Percentiles rank a stretch among this genome's conserved stretches.
Conservation (phyloP, 805 yeast genomes). For the Candida sithepensis region DNA sequence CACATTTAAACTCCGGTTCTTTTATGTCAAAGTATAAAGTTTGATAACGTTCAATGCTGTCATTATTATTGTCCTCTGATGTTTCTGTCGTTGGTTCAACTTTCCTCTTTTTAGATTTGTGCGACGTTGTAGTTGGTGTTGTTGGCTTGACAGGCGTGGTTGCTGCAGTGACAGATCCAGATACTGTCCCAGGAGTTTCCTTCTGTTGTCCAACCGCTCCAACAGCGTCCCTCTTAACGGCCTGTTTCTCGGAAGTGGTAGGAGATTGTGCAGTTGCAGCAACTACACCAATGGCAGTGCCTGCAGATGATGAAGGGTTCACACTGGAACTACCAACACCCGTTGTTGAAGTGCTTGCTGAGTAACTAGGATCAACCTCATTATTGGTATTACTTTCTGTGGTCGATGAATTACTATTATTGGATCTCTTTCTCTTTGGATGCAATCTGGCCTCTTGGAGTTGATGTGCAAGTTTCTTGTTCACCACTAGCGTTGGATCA, state of each 20-base stretch:
- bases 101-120: constrained; percentile 28
- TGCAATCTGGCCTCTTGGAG: constrained; percentile 33
- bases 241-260: not conserved
- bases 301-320: not conserved
- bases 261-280: not conserved
- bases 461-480: constrained; percentile 34
- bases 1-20: constrained; percentile 42
- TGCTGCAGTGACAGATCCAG: not conserved
- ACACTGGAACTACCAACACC: not conserved
- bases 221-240: not conserved
- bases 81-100: constrained; percentile 25
- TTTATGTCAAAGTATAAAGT: constrained; percentile 47
- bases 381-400: too few species aligned
- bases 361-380: too few species aligned
- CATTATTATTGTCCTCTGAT: constrained; percentile 37
- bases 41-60: constrained; percentile 44
- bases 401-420: constrained; percentile 4
- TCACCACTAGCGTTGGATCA: constrained; percentile 43
- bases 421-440: constrained; percentile 29
- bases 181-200: not conserved
- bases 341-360: too few species aligned
- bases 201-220: not conserved
- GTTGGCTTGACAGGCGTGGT: not conserved
- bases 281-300: not conserved
- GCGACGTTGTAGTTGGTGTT: constrained; percentile 4